Evolutionary conservation across 306 rosid species (phyloP).

Genomic region (Prunus davidiana): DNA sequence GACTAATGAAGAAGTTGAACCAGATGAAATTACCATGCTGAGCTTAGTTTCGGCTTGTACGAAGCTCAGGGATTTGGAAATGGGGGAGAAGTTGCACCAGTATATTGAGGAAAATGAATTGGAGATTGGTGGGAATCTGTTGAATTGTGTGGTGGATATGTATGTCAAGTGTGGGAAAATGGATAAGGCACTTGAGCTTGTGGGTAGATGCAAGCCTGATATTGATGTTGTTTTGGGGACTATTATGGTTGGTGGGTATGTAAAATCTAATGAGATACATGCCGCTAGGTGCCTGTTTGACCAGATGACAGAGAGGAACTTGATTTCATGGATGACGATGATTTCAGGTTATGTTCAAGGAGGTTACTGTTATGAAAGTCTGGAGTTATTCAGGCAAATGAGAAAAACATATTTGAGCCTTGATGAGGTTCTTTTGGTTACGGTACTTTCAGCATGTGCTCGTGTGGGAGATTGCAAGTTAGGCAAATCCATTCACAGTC

Average conservation of each 20-base stretch:
- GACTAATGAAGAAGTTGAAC: slow-evolving; percentile 10
- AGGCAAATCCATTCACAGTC: slow-evolving; percentile 25
- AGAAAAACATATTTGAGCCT: slow-evolving; percentile 3
- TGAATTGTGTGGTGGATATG: slow-evolving; percentile 33
- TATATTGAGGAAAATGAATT: slow-evolving; percentile 15
- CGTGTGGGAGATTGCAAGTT: slow-evolving; percentile 6
- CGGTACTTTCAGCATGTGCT: slow-evolving; percentile 24
- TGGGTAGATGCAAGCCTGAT: background rate
- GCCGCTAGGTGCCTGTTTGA: slow-evolving; percentile 26
- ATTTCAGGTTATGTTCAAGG: slow-evolving; percentile 31
- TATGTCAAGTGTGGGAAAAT: slow-evolving; percentile 32
- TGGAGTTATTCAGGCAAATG: slow-evolving; percentile 28
- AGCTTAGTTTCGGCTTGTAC: slow-evolving; percentile 32
- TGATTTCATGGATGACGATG: slow-evolving; percentile 30
- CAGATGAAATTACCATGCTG: slow-evolving; percentile 27
- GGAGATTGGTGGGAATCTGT: slow-evolving; percentile 19
- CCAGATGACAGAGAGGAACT: slow-evolving; percentile 22
- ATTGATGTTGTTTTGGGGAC: slow-evolving; percentile 26
- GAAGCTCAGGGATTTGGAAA: slow-evolving; percentile 19
- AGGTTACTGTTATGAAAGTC: slow-evolving; percentile 9
- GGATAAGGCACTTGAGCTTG: slow-evolving; percentile 26
- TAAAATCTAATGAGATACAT: slow-evolving; percentile 15
- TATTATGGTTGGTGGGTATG: slow-evolving; percentile 22
- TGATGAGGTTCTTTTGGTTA: slow-evolving; percentile 23
- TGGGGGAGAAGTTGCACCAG: slow-evolving; percentile 23